phyloP scores from a whole-genome alignment of 495 filamentous ascomycete species.

The Tuber melanosporum region DNA sequence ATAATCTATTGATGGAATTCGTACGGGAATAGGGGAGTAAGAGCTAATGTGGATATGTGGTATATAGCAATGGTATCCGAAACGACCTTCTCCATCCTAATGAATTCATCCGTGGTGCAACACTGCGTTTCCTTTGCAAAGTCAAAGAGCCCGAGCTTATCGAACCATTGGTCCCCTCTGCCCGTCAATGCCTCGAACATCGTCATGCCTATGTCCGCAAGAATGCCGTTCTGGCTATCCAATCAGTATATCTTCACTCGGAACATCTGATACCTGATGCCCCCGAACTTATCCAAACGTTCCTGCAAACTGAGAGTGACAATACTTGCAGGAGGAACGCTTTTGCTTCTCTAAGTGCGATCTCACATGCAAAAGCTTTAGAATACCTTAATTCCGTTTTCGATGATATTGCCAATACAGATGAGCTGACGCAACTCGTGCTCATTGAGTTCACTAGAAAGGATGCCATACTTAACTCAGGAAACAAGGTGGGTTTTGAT shows the following conservation, averaged over 20 bases:
- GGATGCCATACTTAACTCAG: slow-evolving; percentile 87
- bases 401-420: slow-evolving; percentile 86
- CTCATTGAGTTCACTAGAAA: slow-evolving; percentile 96
- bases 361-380: slow-evolving; percentile 87
- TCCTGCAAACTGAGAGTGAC: slow-evolving; percentile 88
- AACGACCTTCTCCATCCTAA: slow-evolving; percentile 97
- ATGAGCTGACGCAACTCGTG: slow-evolving; percentile 87
- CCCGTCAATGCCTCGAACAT: slow-evolving; percentile 85
- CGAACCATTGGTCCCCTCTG: slow-evolving; percentile 87
- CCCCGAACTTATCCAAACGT: slow-evolving; percentile 80
- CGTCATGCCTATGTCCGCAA: slow-evolving; percentile 97
- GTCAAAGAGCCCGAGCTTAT: slow-evolving; percentile 92
- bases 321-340: slow-evolving; percentile 97
- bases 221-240: slow-evolving; percentile 90
- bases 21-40: neutral
- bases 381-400: slow-evolving; percentile 87
- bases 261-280: slow-evolving; percentile 92
- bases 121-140: slow-evolving; percentile 93
- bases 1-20: neutral
- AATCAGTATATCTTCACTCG: slow-evolving; percentile 87
- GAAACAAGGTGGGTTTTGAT: slow-evolving; percentile 68
- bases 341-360: slow-evolving; percentile 81
- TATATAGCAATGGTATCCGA: slow-evolving; percentile 82
- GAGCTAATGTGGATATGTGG: slow-evolving; percentile 5
- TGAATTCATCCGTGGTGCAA: slow-evolving; percentile 96